Evolutionary conservation across 192 early-diverging fungal species (phyloP).

Genomic region (Funneliformis geosporum): DNA sequence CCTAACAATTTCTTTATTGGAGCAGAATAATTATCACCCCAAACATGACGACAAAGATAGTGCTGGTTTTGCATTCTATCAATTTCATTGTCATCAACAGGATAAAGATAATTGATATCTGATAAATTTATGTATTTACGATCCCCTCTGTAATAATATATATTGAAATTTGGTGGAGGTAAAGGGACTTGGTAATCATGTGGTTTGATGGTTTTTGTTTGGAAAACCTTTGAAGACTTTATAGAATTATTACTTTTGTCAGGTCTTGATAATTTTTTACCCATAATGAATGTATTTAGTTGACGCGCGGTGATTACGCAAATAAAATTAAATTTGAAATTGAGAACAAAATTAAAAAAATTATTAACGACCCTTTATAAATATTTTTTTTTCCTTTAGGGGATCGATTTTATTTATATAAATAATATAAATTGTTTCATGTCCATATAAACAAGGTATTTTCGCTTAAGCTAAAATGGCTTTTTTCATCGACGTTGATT

Average conservation of each 20-base stretch:
- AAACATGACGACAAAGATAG: constrained; percentile 8
- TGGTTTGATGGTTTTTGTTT: not conserved
- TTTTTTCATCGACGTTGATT: too few species aligned
- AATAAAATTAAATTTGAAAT: too few species aligned
- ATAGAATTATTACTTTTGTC: not conserved
- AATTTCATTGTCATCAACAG: not conserved
- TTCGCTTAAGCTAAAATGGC: too few species aligned
- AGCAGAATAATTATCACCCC: constrained; percentile 8
- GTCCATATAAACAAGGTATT: too few species aligned
- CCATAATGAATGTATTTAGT: not conserved
- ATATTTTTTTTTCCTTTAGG: too few species aligned
- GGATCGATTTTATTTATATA: too few species aligned
- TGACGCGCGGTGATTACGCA: not conserved
- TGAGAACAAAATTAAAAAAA: too few species aligned
- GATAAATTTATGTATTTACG: not conserved
- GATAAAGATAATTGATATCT: not conserved
- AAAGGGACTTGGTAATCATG: not conserved
- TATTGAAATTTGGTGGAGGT: not conserved
- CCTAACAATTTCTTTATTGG: not conserved
- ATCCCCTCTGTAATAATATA: not conserved
- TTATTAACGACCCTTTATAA: too few species aligned
- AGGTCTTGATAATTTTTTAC: not conserved
- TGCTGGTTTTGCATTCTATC: constrained; percentile 1
- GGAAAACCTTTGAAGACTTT: not conserved
- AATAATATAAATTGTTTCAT: too few species aligned